A percentile compares a stretch with the other conserved stretches of the same genome.
Conservation (phyloP, 345 rosid genomes). For the Carallia brachiata region DNA sequence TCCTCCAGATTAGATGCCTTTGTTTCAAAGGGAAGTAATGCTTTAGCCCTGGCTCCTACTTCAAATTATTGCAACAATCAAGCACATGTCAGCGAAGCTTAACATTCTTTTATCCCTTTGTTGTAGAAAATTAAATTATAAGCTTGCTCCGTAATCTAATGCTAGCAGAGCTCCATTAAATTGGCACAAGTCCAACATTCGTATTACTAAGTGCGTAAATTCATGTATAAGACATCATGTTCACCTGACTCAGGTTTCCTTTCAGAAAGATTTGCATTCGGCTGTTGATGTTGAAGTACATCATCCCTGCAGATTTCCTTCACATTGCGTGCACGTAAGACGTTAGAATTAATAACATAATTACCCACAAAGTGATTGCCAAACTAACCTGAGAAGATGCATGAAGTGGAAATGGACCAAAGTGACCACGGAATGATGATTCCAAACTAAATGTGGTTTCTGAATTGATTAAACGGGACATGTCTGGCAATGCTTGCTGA, state of each 20-base stretch:
- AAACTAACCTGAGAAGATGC: constrained; percentile 46
- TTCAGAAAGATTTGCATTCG: constrained; percentile 38
- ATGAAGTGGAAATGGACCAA: constrained; percentile 42
- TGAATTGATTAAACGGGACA: constrained; percentile 40
- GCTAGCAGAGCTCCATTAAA: no score
- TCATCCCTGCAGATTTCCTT: constrained; percentile 57
- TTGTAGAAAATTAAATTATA: no score
- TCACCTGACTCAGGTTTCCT: constrained; percentile 22
- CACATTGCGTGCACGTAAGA: constrained; percentile 20
- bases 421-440: constrained; percentile 48
- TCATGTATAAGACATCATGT: neutral
- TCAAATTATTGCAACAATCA: constrained; percentile 19
- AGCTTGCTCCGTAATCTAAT: no score
- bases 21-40: constrained; percentile 27
- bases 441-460: constrained; percentile 50
- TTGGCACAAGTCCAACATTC: no score
- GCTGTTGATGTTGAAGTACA: constrained; percentile 37
- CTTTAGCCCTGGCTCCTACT: constrained; percentile 25
- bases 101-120: neutral
- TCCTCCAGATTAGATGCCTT: constrained; percentile 27
- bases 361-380: neutral
- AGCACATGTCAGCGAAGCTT: constrained; percentile 1
- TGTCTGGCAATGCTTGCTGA: constrained; percentile 33
- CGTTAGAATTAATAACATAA: neutral
- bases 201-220: no score